Evolutionary conservation across 441 rosid species (phyloP), one percentile per base, ranked within the genome.

Genomic region (Populus trichocarpa): DNA sequence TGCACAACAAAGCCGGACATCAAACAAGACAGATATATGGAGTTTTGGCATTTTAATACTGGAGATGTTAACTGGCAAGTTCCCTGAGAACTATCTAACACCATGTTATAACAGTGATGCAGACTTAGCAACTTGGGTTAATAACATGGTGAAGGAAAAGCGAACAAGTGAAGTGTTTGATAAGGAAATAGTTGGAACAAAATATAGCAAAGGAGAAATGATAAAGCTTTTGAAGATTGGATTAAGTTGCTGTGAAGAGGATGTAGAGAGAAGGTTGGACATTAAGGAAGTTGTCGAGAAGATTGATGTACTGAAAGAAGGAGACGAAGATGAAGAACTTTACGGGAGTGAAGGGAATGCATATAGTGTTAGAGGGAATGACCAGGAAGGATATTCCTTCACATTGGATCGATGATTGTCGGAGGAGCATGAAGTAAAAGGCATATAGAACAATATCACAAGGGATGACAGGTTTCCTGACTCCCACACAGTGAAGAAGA

Each of bases 181-280:
- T 79, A 86, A 76, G 73, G 98, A 93, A 57, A 94, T 94, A 90
- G 50, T 35, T 1, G 93, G 90, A 40, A 84, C 83, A 7, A 90
- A 87, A 73, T 69, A 87, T 32, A 79, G 87, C 65, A 90, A 93
- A 83, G 84, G 91, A 6, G 89, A 90, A 78, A 88, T 93, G 97
- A 82, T 93, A 28, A 86, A 75, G 36, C 81, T 96, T 2, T 82
- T 96, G 87, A 92, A 94, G 88, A 88, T 96, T 1, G 99, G 95
- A 18, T 81, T 96, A 87, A 82, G 96, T 53, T 96, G 99, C 74
- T 96, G 97, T 20, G 93, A 91, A 73, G 93, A 86, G 68, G 98
- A 94, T 70, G 81, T 69, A 14, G 94, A 91, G 23, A 80, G 82
- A 70, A 88, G 98, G 71, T 73, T 86, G 70, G 93, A 84, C 65